phyloP scores from a whole-genome alignment of 352 stramenopile genomes.

The Phytophthora meadii region DNA sequence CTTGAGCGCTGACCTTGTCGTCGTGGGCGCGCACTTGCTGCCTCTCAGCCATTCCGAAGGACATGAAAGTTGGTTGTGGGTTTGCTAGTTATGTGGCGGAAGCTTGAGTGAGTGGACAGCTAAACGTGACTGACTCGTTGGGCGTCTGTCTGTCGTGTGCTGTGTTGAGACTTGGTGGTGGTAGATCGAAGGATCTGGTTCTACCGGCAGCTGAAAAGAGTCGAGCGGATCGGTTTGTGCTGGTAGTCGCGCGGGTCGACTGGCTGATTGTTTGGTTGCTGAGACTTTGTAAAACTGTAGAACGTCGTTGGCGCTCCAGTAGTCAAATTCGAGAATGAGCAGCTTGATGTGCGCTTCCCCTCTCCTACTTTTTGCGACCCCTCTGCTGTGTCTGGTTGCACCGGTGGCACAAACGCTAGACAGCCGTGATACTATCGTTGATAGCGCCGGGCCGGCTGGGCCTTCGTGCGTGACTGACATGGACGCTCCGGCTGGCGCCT shows the following conservation, averaged over 20 bases:
- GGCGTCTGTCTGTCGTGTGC: conserved; percentile 20
- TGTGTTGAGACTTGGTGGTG: conserved; percentile 14
- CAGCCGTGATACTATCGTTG: conserved; percentile 43
- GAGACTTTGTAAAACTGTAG: conserved; percentile 27
- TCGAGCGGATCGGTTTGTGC: conserved; percentile 6
- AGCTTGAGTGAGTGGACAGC: conserved; percentile 17
- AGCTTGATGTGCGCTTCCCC: conserved; percentile 10
- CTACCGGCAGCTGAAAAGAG: conserved; percentile 29
- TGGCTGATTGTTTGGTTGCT: conserved; percentile 13
- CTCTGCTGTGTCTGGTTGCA: conserved; percentile 42
- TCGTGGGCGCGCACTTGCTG: conserved; percentile 26
- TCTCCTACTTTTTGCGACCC: conserved; percentile 20
- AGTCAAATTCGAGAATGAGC: conserved; percentile 45
- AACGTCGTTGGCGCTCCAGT: conserved; percentile 15
- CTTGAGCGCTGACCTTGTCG: conserved; percentile 15
- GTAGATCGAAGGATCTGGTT: conserved; percentile 32
- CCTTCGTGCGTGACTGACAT: conserved; percentile 33
- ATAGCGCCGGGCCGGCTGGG: conserved; percentile 28
- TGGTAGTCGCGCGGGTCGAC: conserved; percentile 18
- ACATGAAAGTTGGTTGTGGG: conserved; percentile 24
- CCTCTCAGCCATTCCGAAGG: conserved; percentile 37
- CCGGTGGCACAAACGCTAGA: conserved; percentile 34
- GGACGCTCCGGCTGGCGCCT: conserved; percentile 18
- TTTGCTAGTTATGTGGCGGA: conserved; percentile 17
- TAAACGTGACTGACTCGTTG: conserved; percentile 23